Evolutionary conservation across 768 basidiomycete genomes (phyloP), one percentile per base, ranked within the genome.

Genomic region (Bullera alba): DNA sequence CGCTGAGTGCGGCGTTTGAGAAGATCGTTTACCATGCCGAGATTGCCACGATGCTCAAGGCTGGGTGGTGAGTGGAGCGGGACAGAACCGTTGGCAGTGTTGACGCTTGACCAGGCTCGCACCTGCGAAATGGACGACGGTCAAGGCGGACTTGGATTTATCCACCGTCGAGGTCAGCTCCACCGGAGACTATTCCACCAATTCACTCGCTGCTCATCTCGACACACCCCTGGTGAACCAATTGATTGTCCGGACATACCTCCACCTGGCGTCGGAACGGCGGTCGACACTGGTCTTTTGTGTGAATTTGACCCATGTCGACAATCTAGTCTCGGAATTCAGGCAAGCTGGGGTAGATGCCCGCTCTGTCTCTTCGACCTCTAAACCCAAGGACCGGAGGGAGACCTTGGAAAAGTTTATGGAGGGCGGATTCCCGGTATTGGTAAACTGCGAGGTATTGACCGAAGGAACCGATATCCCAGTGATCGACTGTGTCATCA

Each of bases 391-490:
- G 3, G 83, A 87, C 54, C 81, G 92, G 10, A 79, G 78, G 55
- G 76, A 77, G 2, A 74, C 90, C 1, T 72, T 96, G 3, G 67
- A 75, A 3, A 77, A 75, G 1, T 97, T 96, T 72, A 82, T 78
- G 63, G 74, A 75, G 5, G 85, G 86, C 5, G 66, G 79, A 45
- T 95, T 82, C 63, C 88, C 90, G 10, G 86, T 97, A 1, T 76
- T 97, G 23, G 73, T 96, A 39, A 96, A 96, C 63, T 96, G 91
- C 84, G 88, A 88, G 19, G 85, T 95, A 42, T 76, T 95, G 56
- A 93, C 90, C 1, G 91, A 95, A 75, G 91, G 91, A 3, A 82
- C 90, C 17, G 92, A 97, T 75, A 88, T 96, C 45, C 92, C 92
- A 2, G 87, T 87, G 53, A 85, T 95, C 48, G 92, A 97, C 62